Evolutionary conservation across 768 basidiomycete genomes (phyloP), one percentile per base, ranked within the genome.

Genomic region (Leccinum obscurum): DNA sequence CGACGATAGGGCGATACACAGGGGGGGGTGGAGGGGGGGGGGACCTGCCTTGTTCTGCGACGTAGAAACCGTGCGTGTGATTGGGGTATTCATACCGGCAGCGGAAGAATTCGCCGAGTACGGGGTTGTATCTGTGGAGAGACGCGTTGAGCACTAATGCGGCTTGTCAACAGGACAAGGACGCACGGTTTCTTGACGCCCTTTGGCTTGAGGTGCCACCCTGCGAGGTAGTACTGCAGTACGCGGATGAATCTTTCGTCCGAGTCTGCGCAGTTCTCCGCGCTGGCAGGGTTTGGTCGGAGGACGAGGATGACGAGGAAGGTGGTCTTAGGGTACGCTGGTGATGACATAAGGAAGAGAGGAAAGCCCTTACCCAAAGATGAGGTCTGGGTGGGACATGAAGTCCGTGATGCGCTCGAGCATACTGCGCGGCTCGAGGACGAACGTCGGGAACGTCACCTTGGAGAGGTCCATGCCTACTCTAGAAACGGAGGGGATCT

Each of bases 151-250:
- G 59, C 51, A 49, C 50, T 53, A 56, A 54, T 52, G n/a, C 13
- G 26, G 0, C 11, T 24, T 7, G 32, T 39, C 34, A 2, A 11
- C 1, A 10, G 51, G 28, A 5, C 30, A 44, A 20, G 52, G 61
- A 80, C 90, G 77, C 69, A 95, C 86, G 96, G 96, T 77, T 99
- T 99, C 89, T 99, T 99, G 62, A 98, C 97, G 56, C 95, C 97
- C 78, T 92, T 95, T 65, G 97, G 95, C 76, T 98, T 98, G 78
- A 98, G 95, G 76, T 98, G 97, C 97, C 97, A 99, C 24, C 97
- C 97, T n/a, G 92, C 89, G 52, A 99, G 87, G 73, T 98, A 99
- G 73, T 95, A 97, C 63, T 91, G 89, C 35, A 98, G 81, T 2
- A 98, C 93, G 54, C 87, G 84, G 63, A 96, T 82, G 74, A 98